Conservation (phyloP, 805 yeast species). For the Cyberlindnera mycetangii region DNA sequence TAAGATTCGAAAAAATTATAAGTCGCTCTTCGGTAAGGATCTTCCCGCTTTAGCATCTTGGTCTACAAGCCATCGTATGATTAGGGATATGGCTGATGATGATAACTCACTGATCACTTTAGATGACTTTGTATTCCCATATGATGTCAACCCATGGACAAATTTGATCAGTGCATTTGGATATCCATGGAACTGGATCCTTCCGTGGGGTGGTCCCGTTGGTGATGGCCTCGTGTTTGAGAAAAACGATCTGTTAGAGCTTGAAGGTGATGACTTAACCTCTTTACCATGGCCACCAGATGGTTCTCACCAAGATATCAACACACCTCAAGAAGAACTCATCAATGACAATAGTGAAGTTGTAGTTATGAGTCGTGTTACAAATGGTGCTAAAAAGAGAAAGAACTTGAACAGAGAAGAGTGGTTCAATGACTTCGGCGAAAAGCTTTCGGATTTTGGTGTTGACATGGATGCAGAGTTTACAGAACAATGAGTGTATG, state of each 20-base stretch:
- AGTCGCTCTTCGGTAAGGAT: conserved; percentile 23
- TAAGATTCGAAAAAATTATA: conserved; percentile 44
- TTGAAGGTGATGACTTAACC: conserved; percentile 52
- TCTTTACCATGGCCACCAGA: conserved; percentile 94
- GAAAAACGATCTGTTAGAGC: conserved; percentile 49
- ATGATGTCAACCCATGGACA: conserved; percentile 60
- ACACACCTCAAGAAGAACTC: not conserved
- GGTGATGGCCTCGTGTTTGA: conserved; percentile 59
- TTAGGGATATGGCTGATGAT: conserved; percentile 12
- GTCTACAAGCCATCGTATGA: conserved; percentile 18
- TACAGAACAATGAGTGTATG: conserved; percentile 19
- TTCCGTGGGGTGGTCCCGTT: conserved; percentile 66
- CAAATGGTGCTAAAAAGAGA: not conserved
- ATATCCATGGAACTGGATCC: conserved; percentile 56
- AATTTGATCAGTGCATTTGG: conserved; percentile 61
- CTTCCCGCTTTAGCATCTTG: conserved; percentile 21
- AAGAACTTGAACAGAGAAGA: conserved; percentile 36
- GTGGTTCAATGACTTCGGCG: conserved; percentile 85
- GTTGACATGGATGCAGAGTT: conserved; percentile 61
- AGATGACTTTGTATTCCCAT: conserved; percentile 80
- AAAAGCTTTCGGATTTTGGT: conserved; percentile 77
- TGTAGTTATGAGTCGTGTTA: conserved; percentile 24
- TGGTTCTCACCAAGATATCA: conserved; percentile 48
- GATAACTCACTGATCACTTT: conserved; percentile 37
- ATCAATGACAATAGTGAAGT: conserved; percentile 24